A percentile compares a stretch with the other conserved stretches of the same genome.
These are phyloP conservation scores for Coprinopsis sp. DNA, from an alignment of 768 basidiomycete genomes.

Conservation along the genomic window DNA sequence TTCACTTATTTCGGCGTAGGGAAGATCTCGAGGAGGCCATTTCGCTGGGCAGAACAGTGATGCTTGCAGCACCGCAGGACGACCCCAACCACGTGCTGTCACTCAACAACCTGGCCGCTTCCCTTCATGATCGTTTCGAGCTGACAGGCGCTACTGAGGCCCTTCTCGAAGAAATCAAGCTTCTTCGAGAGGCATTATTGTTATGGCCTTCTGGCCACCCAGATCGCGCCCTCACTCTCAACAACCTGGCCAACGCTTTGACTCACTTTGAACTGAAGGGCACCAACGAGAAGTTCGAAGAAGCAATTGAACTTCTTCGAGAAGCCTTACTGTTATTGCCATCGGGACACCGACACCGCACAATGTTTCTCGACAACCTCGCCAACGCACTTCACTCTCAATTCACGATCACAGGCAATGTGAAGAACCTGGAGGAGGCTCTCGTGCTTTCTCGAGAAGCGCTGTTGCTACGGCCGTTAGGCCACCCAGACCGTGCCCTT, in stretches of 20 bases:
- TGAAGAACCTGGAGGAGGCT: neutral
- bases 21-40: neutral
- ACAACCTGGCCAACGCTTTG: too few relatives aligned
- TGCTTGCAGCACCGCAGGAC: neutral
- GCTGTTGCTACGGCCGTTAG: too few relatives aligned
- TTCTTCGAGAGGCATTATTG: too few relatives aligned
- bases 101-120: neutral
- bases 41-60: neutral
- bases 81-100: neutral
- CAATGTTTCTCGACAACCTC: neutral
- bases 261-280: too few relatives aligned
- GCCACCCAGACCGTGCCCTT: too few relatives aligned
- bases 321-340: neutral
- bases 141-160: too few relatives aligned
- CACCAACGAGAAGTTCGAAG: neutral
- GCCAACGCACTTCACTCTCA: neutral
- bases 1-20: too few relatives aligned
- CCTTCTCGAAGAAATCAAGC: too few relatives aligned
- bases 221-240: too few relatives aligned
- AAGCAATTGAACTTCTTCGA: neutral
- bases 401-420: neutral
- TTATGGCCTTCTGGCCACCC: too few relatives aligned
- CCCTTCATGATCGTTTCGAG: neutral
- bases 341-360: neutral
- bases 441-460: too few relatives aligned